phyloP scores from a whole-genome alignment of 768 basidiomycete genomes.

The Pleurotus giganteus region DNA sequence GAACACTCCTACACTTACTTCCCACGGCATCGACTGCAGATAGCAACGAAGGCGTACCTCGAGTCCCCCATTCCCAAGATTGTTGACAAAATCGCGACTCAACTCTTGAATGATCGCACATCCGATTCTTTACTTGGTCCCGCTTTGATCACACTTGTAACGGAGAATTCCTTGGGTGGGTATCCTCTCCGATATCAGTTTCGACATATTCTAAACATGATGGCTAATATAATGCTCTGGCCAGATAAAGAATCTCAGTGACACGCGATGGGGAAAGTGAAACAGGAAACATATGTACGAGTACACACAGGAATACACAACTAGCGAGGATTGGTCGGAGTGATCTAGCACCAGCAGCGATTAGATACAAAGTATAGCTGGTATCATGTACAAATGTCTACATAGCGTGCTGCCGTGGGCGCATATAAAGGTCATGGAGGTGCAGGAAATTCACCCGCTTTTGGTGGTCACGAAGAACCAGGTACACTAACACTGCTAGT shows the following conservation, averaged over 20 bases:
- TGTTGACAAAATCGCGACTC: neutral
- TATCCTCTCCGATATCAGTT: no score
- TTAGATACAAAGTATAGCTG: neutral
- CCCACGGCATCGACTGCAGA: neutral
- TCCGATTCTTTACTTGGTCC: neutral
- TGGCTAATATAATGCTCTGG: no score
- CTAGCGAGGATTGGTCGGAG: no score
- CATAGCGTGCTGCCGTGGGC: neutral
- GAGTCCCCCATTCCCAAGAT: neutral
- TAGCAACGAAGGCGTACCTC: neutral
- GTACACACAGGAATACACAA: no score
- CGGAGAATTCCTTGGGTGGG: no score
- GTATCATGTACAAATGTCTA: neutral
- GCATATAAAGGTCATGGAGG: neutral
- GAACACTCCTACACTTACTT: neutral
- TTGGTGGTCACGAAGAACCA: neutral
- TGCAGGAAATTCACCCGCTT: no score
- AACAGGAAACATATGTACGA: no score
- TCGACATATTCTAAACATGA: no score
- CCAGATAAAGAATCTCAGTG: no score
- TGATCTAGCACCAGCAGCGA: no score
- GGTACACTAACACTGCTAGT: constrained; percentile 6
- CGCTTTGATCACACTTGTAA: neutral
- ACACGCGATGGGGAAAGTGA: no score
- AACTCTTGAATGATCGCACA: neutral